These are phyloP conservation scores for Sugiyamaella valdiviana DNA, from an alignment of 805 yeast species.

Conservation along the genomic window DNA sequence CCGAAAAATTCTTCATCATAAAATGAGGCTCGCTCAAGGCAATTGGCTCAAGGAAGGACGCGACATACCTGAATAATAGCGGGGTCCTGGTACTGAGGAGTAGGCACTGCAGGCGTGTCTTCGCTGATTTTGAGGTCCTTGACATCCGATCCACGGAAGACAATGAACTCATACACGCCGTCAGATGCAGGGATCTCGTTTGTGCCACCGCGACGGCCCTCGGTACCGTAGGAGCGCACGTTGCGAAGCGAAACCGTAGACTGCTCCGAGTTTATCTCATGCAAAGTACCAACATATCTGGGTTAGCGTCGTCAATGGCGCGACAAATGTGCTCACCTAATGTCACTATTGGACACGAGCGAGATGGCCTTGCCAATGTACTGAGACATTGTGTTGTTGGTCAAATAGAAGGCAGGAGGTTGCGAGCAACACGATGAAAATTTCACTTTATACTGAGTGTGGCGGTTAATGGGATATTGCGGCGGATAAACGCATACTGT, in stretches of 20 bases:
- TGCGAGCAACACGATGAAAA: neutral
- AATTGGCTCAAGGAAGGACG: too few species aligned
- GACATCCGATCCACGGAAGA: conserved; percentile 87
- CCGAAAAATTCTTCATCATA: conserved; percentile 31
- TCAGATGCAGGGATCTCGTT: conserved; percentile 67
- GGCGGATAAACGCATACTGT: neutral
- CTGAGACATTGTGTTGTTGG: conserved; percentile 61
- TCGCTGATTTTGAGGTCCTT: conserved; percentile 84
- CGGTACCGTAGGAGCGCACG: conserved; percentile 86
- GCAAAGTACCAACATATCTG: conserved; percentile 84
- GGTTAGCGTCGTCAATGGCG: neutral
- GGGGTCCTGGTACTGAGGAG: conserved; percentile 25
- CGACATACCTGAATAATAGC: conserved; percentile 31
- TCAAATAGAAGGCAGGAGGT: neutral
- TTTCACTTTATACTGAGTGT: neutral
- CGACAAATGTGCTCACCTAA: conserved; percentile 38
- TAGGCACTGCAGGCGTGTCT: conserved; percentile 46
- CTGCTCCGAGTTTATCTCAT: conserved; percentile 80
- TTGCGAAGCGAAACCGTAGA: conserved; percentile 79
- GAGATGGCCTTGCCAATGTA: conserved; percentile 88
- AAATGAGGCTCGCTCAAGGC: neutral
- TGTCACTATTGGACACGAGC: conserved; percentile 68
- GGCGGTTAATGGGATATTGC: neutral
- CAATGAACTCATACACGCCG: conserved; percentile 66
- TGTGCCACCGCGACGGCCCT: conserved; percentile 69